These are phyloP conservation scores for Hypoxylon perforatum DNA, from an alignment of 495 filamentous ascomycete genomes.

Conservation along the genomic window DNA sequence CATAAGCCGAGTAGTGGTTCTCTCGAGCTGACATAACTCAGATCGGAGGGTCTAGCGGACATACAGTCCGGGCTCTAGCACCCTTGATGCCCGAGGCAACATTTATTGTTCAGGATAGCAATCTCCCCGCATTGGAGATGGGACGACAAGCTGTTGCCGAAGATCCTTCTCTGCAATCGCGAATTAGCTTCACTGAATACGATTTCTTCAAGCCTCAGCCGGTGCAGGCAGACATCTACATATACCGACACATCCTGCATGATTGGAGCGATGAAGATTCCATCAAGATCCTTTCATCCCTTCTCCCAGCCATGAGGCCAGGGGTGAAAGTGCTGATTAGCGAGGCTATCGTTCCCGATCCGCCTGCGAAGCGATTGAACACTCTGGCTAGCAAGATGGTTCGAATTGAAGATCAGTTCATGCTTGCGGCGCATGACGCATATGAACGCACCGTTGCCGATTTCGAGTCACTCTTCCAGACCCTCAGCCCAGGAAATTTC, in stretches of 20 bases:
- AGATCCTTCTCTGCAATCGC: conserved; percentile 22
- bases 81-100: conserved; percentile 46
- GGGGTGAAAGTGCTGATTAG: conserved; percentile 49
- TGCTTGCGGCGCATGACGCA: conserved; percentile 44
- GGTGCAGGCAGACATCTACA: conserved; percentile 50
- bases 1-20: neutral
- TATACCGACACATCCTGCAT: conserved; percentile 54
- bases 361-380: conserved; percentile 34
- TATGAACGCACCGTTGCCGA: conserved; percentile 43
- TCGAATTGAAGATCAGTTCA: conserved; percentile 43
- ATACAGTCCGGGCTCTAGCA: conserved; percentile 50
- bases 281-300: conserved; percentile 45
- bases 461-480: conserved; percentile 40
- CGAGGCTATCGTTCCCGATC: conserved; percentile 47
- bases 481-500: conserved; percentile 30
- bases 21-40: conserved; percentile 22
- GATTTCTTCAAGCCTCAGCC: conserved; percentile 54
- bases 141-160: conserved; percentile 31
- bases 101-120: conserved; percentile 53
- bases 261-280: conserved; percentile 56
- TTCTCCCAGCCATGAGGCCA: conserved; percentile 49
- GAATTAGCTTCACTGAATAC: conserved; percentile 48
- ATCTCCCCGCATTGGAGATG: conserved; percentile 38
- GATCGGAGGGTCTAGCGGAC: conserved; percentile 59
- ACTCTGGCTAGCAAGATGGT: conserved; percentile 33